phyloP scores from a whole-genome alignment of 2,329 filamentous ascomycete species.

The Alternaria triticimaculans region DNA sequence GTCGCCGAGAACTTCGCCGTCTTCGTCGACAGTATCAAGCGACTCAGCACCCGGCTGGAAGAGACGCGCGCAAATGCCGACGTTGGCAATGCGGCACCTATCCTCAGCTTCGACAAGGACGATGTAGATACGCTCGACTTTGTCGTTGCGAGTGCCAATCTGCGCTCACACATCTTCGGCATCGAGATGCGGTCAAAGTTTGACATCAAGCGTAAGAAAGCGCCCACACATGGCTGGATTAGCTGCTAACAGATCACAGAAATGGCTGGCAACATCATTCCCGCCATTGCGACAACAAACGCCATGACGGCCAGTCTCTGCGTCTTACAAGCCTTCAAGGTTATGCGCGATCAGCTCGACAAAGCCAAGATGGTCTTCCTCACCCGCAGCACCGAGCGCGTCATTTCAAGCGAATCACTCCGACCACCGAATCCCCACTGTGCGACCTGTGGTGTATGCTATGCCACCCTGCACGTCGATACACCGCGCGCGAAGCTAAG shows the following conservation, averaged over 20 bases:
- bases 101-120: constrained; percentile 94
- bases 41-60: constrained; percentile 76
- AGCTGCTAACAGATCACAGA: constrained; percentile 56
- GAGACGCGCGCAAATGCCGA: constrained; percentile 65
- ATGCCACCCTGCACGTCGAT: constrained; percentile 72
- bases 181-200: constrained; percentile 91
- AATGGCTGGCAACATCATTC: constrained; percentile 99
- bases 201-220: constrained; percentile 77
- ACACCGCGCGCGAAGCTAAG: constrained; percentile 74
- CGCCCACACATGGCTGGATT: not conserved
- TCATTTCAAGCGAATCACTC: constrained; percentile 63
- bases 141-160: constrained; percentile 86
- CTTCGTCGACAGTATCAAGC: constrained; percentile 81
- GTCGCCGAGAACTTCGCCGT: constrained; percentile 82
- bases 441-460: constrained; percentile 79
- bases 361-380: constrained; percentile 86
- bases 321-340: constrained; percentile 90
- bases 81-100: constrained; percentile 58
- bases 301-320: constrained; percentile 94
- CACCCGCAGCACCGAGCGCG: constrained; percentile 67
- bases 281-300: constrained; percentile 96
- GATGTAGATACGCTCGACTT: constrained; percentile 95
- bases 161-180: constrained; percentile 86
- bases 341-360: constrained; percentile 71
- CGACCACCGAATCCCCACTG: constrained; percentile 78